Base-by-base conservation (phyloP, 768 basidiomycete genomes). In the Trametopsis cervina region DNA sequence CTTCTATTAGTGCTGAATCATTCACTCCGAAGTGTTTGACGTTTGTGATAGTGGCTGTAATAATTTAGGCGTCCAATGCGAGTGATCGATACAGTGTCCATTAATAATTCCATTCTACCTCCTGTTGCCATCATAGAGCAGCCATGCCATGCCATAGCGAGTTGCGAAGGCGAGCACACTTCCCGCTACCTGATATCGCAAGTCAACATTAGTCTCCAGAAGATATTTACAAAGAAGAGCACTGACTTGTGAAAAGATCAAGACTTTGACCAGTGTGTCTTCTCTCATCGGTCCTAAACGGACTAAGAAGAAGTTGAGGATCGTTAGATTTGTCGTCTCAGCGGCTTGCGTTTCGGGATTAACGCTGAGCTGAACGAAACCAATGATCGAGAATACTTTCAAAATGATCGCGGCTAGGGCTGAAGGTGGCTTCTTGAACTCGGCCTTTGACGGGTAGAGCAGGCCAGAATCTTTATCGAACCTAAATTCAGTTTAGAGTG, bases 101-200 rank as follows among this genome's bases (percentile, higher is more conserved):
- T 7, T 33, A 33, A 15, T 15, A 33, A 15, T 15, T 15, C 15
- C 9, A 25, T 18, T 27, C 65, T 71, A 92, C 61, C 90, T 71
- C 62, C 94, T 75, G 68, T 92, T 90, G 9, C 90, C 92, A 59
- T 95, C 94, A 62, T 96, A 99, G 38, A 96, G 76, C 46, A 95
- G 72, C 40, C 85, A 78, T 3, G 91, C 92, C 11, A 94, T 73
- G 7, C 93, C 94, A 58, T 99, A 97, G 57, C 95, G 75, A 25
- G 98, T 77, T 18, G 75, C 70, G 63, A 98, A 98, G 6, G 90
- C 96, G 9, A 88, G 46, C 3, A 78, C 57, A 64, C 91, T 96
- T 39, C 94, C 88, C 9, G 72, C 68, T 50, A 84, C 64, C 85
- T 92, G 36, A n/a, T n/a, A n/a, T n/a, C 26, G 40, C 42, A 42